These are phyloP conservation scores for Torrubiellomyces zombiae DNA, from an alignment of 2,329 filamentous ascomycete species.

Conservation along the genomic window DNA sequence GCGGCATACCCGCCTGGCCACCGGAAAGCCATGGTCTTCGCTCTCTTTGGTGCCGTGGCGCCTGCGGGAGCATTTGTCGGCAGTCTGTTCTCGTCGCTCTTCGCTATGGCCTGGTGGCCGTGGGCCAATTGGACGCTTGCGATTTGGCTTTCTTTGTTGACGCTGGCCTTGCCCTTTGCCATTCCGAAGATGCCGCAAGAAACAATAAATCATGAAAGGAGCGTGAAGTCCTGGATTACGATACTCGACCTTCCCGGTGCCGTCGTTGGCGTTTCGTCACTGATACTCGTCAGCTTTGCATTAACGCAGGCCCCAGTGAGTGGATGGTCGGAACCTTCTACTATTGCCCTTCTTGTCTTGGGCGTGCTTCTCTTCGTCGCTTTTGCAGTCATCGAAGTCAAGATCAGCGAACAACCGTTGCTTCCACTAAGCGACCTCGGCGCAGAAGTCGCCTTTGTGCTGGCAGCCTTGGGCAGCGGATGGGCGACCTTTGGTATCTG, in stretches of 20 bases:
- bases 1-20: slow-evolving; percentile 36
- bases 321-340: slow-evolving; percentile 39
- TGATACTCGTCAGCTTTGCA: slow-evolving; percentile 49
- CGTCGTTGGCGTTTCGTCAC: slow-evolving; percentile 29
- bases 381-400: slow-evolving; percentile 41
- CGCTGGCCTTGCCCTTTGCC: slow-evolving; percentile 13
- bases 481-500: slow-evolving; percentile 39
- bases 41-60: slow-evolving; percentile 27
- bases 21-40: slow-evolving; percentile 44
- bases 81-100: slow-evolving; percentile 21
- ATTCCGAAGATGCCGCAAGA: slow-evolving; percentile 16
- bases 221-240: slow-evolving; percentile 8
- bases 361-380: slow-evolving; percentile 34
- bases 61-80: slow-evolving; percentile 28
- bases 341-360: slow-evolving; percentile 39
- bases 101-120: slow-evolving; percentile 28
- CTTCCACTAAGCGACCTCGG: slow-evolving; percentile 34
- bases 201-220: slow-evolving; percentile 3
- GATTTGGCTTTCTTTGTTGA: slow-evolving; percentile 17
- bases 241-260: slow-evolving; percentile 24
- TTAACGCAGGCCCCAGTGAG: slow-evolving; percentile 48
- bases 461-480: slow-evolving; percentile 34
- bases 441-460: slow-evolving; percentile 35
- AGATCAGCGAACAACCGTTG: slow-evolving; percentile 30
- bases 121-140: slow-evolving; percentile 29